Evolutionary conservation across 441 rosid species (phyloP).

Genomic region (Gossypium schwendimanii): DNA sequence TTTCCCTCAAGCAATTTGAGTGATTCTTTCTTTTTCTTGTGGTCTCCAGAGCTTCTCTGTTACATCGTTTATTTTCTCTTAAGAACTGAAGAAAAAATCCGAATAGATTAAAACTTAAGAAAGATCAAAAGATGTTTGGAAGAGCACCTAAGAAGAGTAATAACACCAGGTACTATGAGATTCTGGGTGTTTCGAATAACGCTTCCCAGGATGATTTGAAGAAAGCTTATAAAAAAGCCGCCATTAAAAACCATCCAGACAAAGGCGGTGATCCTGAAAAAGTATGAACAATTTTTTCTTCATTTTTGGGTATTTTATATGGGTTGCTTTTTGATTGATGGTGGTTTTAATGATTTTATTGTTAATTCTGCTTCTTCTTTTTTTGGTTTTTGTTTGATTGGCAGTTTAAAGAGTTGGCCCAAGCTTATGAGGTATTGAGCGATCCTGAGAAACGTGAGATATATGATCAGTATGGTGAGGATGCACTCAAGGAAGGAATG

Average conservation of each 20-base stretch:
- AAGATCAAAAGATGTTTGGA: constrained; percentile 46
- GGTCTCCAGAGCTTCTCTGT: background rate
- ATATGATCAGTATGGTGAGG: constrained; percentile 92
- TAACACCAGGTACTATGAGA: constrained; percentile 59
- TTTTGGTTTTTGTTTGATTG: background rate
- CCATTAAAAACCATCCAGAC: constrained; percentile 85
- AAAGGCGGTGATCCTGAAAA: constrained; percentile 88
- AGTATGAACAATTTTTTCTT: constrained; percentile 20
- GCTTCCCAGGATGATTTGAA: constrained; percentile 65
- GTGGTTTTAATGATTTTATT: background rate
- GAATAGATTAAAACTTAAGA: background rate
- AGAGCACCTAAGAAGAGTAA: constrained; percentile 65
- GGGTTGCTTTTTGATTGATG: background rate
- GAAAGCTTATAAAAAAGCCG: constrained; percentile 72
- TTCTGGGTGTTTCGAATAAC: constrained; percentile 59
- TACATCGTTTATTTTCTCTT: background rate
- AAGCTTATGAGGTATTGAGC: constrained; percentile 86
- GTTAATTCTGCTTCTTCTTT: background rate
- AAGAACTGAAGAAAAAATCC: background rate
- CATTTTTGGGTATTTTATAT: background rate
- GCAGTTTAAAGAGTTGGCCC: constrained; percentile 91
- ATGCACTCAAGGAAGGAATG: constrained; percentile 87
- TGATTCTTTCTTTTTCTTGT: background rate
- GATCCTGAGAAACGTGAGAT: constrained; percentile 90
- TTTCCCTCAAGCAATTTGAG: background rate